phyloP scores from a whole-genome alignment of 306 rosid species.

The Acacia acuminata region DNA sequence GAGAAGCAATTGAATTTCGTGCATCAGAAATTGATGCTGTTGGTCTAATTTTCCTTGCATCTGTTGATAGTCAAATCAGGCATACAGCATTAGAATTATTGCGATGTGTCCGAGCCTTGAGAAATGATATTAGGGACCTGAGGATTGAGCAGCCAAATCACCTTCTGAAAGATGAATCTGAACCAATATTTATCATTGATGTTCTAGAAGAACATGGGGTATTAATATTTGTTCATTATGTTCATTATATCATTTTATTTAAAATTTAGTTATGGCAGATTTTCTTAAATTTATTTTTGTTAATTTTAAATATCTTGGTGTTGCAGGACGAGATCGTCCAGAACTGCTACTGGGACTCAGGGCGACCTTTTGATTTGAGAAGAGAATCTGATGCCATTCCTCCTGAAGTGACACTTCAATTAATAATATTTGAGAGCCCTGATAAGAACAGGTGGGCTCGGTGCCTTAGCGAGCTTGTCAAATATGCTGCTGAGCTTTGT shows the following conservation, averaged over 20 bases:
- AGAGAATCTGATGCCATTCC: slow-evolving; percentile 95
- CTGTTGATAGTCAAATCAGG: slow-evolving; percentile 94
- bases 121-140: slow-evolving; percentile 84
- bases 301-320: slow-evolving; percentile 31
- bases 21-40: slow-evolving; percentile 97
- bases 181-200: slow-evolving; percentile 91
- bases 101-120: slow-evolving; percentile 96
- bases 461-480: slow-evolving; percentile 94
- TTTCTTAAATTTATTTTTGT: neutral
- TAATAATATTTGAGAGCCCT: slow-evolving; percentile 97
- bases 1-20: slow-evolving; percentile 82
- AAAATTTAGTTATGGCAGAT: slow-evolving; percentile 31
- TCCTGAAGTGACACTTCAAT: slow-evolving; percentile 89
- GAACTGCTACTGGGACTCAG: slow-evolving; percentile 96
- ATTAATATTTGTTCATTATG: slow-evolving; percentile 22
- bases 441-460: slow-evolving; percentile 99
- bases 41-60: slow-evolving; percentile 96
- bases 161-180: slow-evolving; percentile 76
- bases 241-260: slow-evolving; percentile 16
- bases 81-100: slow-evolving; percentile 91
- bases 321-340: slow-evolving; percentile 97
- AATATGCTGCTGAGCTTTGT: slow-evolving; percentile 94
- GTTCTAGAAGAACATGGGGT: slow-evolving; percentile 99
- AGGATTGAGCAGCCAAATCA: slow-evolving; percentile 66
- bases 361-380: slow-evolving; percentile 92